Percentiles rank a stretch among this genome's conserved stretches.
These are phyloP conservation scores for Persicaria tinctoria DNA, from an alignment of 148 eudicot species.

Conservation along the genomic window DNA sequence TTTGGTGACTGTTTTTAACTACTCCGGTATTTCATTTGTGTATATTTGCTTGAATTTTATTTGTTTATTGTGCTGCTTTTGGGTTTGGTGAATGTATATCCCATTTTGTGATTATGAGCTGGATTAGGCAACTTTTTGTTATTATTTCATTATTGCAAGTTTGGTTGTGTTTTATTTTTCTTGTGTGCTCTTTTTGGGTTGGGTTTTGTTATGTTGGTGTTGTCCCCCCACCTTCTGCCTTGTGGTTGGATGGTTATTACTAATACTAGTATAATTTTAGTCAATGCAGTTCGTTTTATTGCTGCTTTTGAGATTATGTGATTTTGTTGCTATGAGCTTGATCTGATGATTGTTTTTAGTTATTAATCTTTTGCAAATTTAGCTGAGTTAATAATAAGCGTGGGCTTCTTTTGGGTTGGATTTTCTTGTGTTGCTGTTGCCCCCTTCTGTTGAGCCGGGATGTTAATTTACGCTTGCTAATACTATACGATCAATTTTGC, in stretches of 20 bases:
- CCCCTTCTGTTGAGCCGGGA: conserved; percentile 72
- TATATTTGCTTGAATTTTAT: background rate
- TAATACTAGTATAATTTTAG: background rate
- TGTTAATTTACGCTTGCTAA: conserved; percentile 30
- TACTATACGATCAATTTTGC: background rate
- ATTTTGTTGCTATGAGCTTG: background rate
- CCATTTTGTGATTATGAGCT: background rate
- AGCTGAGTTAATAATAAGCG: too few relatives aligned
- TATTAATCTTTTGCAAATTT: background rate
- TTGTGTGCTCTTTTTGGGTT: too few relatives aligned
- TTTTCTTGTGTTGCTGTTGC: conserved; percentile 21
- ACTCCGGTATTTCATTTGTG: background rate
- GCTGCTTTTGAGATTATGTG: background rate
- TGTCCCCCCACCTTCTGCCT: background rate
- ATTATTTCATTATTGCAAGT: background rate
- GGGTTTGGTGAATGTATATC: background rate
- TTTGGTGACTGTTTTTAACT: background rate
- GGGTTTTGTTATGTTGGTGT: background rate
- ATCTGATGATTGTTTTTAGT: background rate
- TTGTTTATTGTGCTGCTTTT: background rate
- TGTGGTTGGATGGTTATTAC: too few relatives aligned
- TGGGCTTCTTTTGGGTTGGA: too few relatives aligned
- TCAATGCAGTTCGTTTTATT: background rate
- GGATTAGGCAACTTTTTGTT: background rate
- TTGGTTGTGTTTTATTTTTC: background rate